phyloP scores from a whole-genome alignment of 169 alveolate species.

The Neospora caninum region DNA sequence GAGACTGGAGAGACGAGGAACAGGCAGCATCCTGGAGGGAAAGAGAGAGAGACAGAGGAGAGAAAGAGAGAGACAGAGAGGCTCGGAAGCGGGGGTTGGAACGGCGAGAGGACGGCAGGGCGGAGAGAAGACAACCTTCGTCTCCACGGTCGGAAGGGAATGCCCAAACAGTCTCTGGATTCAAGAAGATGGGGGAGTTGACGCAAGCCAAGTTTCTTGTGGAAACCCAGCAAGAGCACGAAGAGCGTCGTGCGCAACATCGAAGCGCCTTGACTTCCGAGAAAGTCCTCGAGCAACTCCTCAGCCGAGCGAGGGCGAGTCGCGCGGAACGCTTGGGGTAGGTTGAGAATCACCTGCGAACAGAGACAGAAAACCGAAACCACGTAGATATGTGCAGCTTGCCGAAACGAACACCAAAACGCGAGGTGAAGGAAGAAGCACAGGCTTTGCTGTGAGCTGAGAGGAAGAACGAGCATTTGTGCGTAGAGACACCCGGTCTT shows the following conservation, averaged over 20 bases:
- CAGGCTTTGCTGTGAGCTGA: too few relatives aligned
- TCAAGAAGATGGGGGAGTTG: background rate
- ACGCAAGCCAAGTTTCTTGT: slow-evolving; percentile 6
- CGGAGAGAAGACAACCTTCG: background rate
- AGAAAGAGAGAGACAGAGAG: background rate
- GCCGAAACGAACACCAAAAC: too few relatives aligned
- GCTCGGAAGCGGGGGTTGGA: background rate
- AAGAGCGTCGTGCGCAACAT: background rate
- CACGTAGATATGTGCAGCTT: too few relatives aligned
- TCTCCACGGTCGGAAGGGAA: background rate
- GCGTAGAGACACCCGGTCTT: too few relatives aligned
- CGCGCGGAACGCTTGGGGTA: background rate
- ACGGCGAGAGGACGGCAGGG: background rate
- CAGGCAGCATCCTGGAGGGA: too few relatives aligned
- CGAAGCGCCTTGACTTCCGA: background rate
- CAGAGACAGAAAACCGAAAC: background rate
- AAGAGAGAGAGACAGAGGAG: too few relatives aligned
- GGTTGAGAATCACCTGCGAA: background rate
- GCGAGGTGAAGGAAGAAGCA: too few relatives aligned
- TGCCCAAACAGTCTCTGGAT: background rate
- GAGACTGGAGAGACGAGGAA: background rate
- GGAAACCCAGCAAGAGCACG: background rate
- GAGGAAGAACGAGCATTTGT: too few relatives aligned
- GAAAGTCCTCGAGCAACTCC: background rate
- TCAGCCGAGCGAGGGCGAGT: background rate